Evolutionary conservation across 2,329 filamentous ascomycete species (phyloP).

Genomic region (Hypoxylon sp.): DNA sequence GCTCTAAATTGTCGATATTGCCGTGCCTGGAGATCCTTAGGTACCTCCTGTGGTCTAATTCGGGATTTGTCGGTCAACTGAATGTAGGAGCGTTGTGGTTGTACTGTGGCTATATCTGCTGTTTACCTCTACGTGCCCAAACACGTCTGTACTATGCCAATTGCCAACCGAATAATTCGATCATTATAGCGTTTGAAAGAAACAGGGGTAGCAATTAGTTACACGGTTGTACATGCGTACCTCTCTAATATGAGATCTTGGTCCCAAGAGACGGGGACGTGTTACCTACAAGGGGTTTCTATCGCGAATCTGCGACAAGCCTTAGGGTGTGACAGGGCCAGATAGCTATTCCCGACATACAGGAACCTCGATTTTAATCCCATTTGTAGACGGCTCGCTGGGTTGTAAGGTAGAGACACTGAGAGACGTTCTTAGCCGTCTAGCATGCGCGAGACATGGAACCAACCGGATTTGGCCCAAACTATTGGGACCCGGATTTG

Average conservation of each 20-base stretch:
- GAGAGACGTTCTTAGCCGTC: conserved; percentile 37
- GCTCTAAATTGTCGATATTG: conserved; percentile 24
- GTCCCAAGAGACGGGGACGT: conserved; percentile 45
- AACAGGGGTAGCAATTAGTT: conserved; percentile 1
- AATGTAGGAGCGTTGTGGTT: not conserved
- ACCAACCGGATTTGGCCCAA: conserved; percentile 44
- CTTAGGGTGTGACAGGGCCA: conserved; percentile 36
- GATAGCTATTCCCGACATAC: conserved; percentile 42
- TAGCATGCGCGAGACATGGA: conserved; percentile 45
- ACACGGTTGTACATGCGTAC: conserved; percentile 30
- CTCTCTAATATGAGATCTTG: conserved; percentile 34
- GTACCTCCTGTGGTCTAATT: conserved; percentile 3
- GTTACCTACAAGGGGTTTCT: conserved; percentile 38
- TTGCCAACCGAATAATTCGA: conserved; percentile 2
- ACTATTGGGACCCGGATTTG: conserved; percentile 45
- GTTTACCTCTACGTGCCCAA: conserved; percentile 1
- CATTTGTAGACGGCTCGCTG: conserved; percentile 28
- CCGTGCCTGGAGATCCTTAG: conserved; percentile 8
- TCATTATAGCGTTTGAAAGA: conserved; percentile 14
- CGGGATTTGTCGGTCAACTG: not conserved
- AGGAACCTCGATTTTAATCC: conserved; percentile 41
- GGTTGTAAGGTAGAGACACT: conserved; percentile 33
- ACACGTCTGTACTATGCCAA: not conserved
- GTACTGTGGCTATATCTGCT: not conserved
- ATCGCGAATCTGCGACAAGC: conserved; percentile 49